These are phyloP conservation scores for Candida maris DNA, from an alignment of 805 yeast species.

Conservation along the genomic window DNA sequence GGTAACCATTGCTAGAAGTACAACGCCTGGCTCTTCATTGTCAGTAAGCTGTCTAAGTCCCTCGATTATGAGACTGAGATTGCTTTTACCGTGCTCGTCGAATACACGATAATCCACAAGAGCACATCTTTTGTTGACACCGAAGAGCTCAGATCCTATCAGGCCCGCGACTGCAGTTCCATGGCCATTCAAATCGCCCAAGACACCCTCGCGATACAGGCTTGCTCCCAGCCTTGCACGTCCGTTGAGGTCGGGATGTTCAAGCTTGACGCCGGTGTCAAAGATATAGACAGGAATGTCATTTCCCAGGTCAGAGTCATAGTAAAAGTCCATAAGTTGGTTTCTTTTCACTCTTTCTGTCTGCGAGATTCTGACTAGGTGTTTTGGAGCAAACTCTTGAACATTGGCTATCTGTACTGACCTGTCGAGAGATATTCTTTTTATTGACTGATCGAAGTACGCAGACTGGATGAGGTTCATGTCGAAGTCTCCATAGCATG, in stretches of 20 bases:
- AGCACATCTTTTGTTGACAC: constrained; percentile 47
- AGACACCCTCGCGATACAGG: constrained; percentile 29
- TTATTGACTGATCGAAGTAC: constrained; percentile 34
- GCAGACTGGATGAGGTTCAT: constrained; percentile 28
- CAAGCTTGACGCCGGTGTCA: constrained; percentile 36
- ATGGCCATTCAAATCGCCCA: constrained; percentile 43
- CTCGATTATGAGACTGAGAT: constrained; percentile 31
- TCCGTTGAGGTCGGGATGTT: constrained; percentile 42
- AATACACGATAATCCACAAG: constrained; percentile 43
- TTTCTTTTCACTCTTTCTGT: constrained; percentile 20
- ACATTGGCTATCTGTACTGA: constrained; percentile 34
- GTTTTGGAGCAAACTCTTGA: constrained; percentile 42
- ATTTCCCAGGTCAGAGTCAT: constrained; percentile 40
- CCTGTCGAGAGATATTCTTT: constrained; percentile 35
- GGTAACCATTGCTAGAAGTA: constrained; percentile 37
- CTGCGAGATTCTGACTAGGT: constrained; percentile 41
- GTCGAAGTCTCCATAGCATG: constrained; percentile 36
- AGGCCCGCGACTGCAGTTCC: constrained; percentile 59
- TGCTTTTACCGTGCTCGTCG: constrained; percentile 35
- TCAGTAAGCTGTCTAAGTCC: constrained; percentile 28
- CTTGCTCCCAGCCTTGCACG: constrained; percentile 43
- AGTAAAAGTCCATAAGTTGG: constrained; percentile 37
- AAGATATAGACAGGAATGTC: constrained; percentile 37
- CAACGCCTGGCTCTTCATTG: constrained; percentile 33
- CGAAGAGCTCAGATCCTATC: constrained; percentile 47